Base-by-base conservation (phyloP, 2,329 filamentous ascomycete genomes). In the Colletotrichum costaricense region DNA sequence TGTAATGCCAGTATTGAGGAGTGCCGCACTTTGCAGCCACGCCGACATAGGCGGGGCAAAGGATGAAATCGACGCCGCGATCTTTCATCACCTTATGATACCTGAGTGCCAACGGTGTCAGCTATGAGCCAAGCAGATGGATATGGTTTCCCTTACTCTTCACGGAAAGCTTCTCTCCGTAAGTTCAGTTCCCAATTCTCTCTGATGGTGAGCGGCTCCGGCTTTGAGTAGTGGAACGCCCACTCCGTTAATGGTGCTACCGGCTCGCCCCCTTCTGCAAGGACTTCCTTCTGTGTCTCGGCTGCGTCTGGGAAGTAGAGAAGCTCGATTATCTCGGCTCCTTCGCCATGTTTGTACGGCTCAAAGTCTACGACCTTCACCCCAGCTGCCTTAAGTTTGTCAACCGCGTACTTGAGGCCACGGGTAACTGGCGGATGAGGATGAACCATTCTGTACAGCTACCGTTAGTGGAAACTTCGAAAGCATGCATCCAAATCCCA, bases 91-190 rank as follows among this genome's bases (percentile, higher is more conserved):
- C 67, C 52, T 68, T 72, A 28, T 71, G 69, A 59, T 74, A 75
- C 19, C 56, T 62, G 63, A 64, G 65, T 56, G 65, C 30, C 38
- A 0, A 35, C 19, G 2, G 1, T 30, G 35, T 70, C 33, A 72
- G 56, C 2, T 12, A 1, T 0, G 8, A 77, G 82, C 76, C 56
- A 85, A 81, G 55, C 86, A 82, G 75, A 79, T 81, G 42, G 86
- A 84, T 6, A 78, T 79, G 5, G 82, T 7, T 83, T 55, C 83
- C 81, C 77, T 84, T 58, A 70, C 67, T 8, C 54, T n/a, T 70
- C 67, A 4, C 67, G 54, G 3, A 77, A 67, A 4, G 67, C 52
- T 8, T 78, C 77, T 42, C 77, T 67, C 19, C 73, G 65, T 3
- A 76, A 24, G 9, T 78, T 78, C 24, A 77, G 59, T 26, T 69